Conservation (phyloP, 805 yeast species). For the Candida caryicola region DNA sequence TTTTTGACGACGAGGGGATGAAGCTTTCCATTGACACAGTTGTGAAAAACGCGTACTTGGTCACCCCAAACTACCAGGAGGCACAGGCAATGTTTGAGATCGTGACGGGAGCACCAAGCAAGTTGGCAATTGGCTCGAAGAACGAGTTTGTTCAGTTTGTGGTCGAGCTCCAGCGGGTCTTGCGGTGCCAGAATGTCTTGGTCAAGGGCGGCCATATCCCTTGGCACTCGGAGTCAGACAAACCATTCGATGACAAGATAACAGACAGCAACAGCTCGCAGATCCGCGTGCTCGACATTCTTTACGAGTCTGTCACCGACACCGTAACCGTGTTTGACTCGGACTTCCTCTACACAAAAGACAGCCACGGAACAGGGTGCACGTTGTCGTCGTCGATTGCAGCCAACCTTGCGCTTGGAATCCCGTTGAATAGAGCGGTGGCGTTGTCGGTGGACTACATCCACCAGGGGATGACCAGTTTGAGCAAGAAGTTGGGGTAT, state of each 20-base stretch:
- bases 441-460: slow-evolving; percentile 60
- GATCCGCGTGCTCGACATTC: slow-evolving; percentile 44
- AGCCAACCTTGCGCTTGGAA: slow-evolving; percentile 63
- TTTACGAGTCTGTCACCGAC: slow-evolving; percentile 44
- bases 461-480: slow-evolving; percentile 54
- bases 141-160: slow-evolving; percentile 34
- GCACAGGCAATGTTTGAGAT: slow-evolving; percentile 45
- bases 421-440: slow-evolving; percentile 47
- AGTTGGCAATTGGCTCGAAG: slow-evolving; percentile 17
- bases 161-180: slow-evolving; percentile 18
- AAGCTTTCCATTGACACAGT: slow-evolving; percentile 41
- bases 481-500: slow-evolving; percentile 44
- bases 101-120: slow-evolving; percentile 18
- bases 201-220: slow-evolving; percentile 82
- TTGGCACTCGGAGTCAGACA: slow-evolving; percentile 22
- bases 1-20: slow-evolving; percentile 50
- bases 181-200: slow-evolving; percentile 52
- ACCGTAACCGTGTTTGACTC: slow-evolving; percentile 46
- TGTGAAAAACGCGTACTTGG: slow-evolving; percentile 51
- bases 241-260: slow-evolving; percentile 11
- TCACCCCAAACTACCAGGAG: slow-evolving; percentile 78
- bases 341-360: slow-evolving; percentile 41
- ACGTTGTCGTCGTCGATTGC: slow-evolving; percentile 80
- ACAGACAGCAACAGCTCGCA: not conserved
- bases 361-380: slow-evolving; percentile 91